Evolutionary conservation across 441 rosid species (phyloP).

Genomic region (Gossypium schwendimanii): DNA sequence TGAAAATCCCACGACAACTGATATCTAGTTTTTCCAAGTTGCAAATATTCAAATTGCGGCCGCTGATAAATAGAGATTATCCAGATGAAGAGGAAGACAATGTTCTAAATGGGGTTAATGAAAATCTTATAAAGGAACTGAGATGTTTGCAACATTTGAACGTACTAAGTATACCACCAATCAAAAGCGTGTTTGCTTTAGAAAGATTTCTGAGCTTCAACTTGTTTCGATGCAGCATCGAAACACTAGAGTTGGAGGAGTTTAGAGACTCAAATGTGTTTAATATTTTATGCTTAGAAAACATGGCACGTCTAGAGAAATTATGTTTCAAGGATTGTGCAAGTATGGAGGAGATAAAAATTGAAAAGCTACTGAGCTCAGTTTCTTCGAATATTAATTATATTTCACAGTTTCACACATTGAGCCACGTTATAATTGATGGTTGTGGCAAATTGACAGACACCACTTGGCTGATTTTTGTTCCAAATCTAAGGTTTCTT

Average conservation of each 20-base stretch:
- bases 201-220: not conserved
- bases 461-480: conserved; percentile 1
- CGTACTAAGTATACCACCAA: not conserved
- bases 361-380: not conserved
- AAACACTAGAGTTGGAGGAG: not conserved
- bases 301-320: not conserved
- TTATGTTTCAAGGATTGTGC: not conserved
- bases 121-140: not conserved
- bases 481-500: not conserved
- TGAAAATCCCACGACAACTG: not conserved
- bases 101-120: not conserved
- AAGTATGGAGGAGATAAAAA: not conserved
- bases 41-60: not conserved
- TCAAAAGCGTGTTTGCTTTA: not conserved
- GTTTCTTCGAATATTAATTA: not conserved
- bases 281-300: not conserved
- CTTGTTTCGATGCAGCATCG: not conserved
- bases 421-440: accelerated
- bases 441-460: not conserved
- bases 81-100: not conserved
- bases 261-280: not conserved
- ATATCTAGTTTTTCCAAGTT: not conserved
- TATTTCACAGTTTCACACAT: not conserved
- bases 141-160: not conserved
- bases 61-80: not conserved